phyloP scores from a whole-genome alignment of 2,329 filamentous ascomycete genomes.

The Cordyceps tenuipes region DNA sequence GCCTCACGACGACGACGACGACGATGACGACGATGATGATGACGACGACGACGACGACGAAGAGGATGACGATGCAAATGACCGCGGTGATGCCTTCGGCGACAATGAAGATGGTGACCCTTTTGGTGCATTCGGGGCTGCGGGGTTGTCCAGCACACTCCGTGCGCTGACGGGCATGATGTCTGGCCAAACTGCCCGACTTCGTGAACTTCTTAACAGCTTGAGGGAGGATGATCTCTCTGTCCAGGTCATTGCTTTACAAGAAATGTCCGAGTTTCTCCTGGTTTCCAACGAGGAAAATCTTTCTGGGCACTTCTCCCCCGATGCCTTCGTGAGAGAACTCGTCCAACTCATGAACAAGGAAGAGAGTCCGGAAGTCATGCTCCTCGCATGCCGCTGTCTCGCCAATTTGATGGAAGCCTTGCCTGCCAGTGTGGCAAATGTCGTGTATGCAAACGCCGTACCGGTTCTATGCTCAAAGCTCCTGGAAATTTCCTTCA shows the following conservation, averaged over 20 bases:
- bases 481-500: slow-evolving; percentile 90
- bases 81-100: slow-evolving; percentile 47
- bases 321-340: slow-evolving; percentile 92
- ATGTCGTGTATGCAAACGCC: slow-evolving; percentile 94
- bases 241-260: slow-evolving; percentile 81
- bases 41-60: slow-evolving; percentile 27
- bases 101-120: slow-evolving; percentile 61
- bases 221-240: slow-evolving; percentile 81
- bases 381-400: slow-evolving; percentile 92
- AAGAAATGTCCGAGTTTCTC: slow-evolving; percentile 87
- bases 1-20: slow-evolving; percentile 34
- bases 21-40: slow-evolving; percentile 26
- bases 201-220: slow-evolving; percentile 69
- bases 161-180: slow-evolving; percentile 88
- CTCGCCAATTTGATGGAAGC: slow-evolving; percentile 98
- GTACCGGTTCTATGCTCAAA: slow-evolving; percentile 94
- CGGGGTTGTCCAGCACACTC: slow-evolving; percentile 69
- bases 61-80: slow-evolving; percentile 26
- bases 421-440: slow-evolving; percentile 81
- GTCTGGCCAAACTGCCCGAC: slow-evolving; percentile 69
- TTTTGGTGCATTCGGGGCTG: slow-evolving; percentile 60
- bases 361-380: slow-evolving; percentile 91
- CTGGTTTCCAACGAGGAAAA: slow-evolving; percentile 96
- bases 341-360: slow-evolving; percentile 87
- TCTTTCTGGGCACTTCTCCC: slow-evolving; percentile 86